Evolutionary conservation across 768 basidiomycete species (phyloP).

Genomic region (Udeniomyces megalosporus): DNA sequence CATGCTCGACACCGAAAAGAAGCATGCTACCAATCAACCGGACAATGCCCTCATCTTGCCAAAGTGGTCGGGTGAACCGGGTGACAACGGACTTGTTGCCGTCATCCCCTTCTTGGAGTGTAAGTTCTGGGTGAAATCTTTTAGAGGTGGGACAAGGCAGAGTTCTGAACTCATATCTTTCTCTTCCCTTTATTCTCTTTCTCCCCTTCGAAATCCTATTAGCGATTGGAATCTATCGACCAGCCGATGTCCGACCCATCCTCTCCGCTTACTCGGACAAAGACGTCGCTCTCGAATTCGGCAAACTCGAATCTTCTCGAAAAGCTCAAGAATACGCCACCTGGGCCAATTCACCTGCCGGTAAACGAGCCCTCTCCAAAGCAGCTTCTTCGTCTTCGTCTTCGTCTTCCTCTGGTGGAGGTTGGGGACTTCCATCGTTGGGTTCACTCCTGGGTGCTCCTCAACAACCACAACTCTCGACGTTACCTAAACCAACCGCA

Average conservation of each 20-base stretch:
- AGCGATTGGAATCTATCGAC: slow-evolving; percentile 88
- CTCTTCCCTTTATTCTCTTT: neutral
- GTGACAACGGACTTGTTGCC: slow-evolving; percentile 61
- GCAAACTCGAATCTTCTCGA: slow-evolving; percentile 57
- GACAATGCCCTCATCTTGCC: slow-evolving; percentile 74
- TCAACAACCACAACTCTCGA: neutral
- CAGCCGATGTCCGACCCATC: slow-evolving; percentile 72
- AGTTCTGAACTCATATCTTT: no score
- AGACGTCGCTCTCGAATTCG: slow-evolving; percentile 76
- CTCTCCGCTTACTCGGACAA: slow-evolving; percentile 71
- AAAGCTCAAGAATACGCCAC: slow-evolving; percentile 9
- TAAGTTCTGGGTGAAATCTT: slow-evolving; percentile 27
- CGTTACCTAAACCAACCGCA: neutral
- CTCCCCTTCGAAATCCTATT: neutral
- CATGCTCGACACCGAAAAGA: slow-evolving; percentile 60
- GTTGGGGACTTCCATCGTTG: neutral
- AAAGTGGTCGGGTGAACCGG: slow-evolving; percentile 67
- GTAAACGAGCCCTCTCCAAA: slow-evolving; percentile 7
- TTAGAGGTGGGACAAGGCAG: no score
- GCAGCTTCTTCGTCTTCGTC: neutral
- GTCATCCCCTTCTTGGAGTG: slow-evolving; percentile 97
- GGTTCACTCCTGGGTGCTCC: neutral
- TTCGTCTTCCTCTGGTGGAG: neutral
- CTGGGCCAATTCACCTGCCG: slow-evolving; percentile 8
- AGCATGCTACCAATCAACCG: slow-evolving; percentile 55